Evolutionary conservation across 2,329 filamentous ascomycete species (phyloP).

Genomic region (Stagonosporopsis rhizophila): DNA sequence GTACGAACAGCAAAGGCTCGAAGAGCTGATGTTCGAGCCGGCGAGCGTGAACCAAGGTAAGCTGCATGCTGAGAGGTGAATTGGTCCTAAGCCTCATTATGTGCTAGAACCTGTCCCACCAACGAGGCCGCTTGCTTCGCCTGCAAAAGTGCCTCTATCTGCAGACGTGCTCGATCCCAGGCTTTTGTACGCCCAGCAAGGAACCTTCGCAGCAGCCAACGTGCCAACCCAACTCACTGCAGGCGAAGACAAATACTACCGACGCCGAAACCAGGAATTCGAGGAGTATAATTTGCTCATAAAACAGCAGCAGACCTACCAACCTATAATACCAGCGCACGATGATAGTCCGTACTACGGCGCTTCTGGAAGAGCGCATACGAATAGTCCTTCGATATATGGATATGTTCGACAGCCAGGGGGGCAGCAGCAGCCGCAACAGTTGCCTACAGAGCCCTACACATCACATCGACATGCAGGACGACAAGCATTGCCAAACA

Average conservation of each 20-base stretch:
- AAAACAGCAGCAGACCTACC: neutral
- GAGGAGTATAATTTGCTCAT: neutral
- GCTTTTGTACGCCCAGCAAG: slow-evolving; percentile 19
- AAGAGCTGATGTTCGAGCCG: neutral
- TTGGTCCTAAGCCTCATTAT: neutral
- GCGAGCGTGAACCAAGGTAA: slow-evolving; percentile 1
- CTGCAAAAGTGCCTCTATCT: neutral
- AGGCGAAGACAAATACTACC: slow-evolving; percentile 18
- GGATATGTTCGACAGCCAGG: neutral
- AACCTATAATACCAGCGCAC: neutral
- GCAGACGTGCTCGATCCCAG: slow-evolving; percentile 20
- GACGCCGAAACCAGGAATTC: slow-evolving; percentile 3
- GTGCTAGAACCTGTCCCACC: neutral
- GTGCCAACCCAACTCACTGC: slow-evolving; percentile 4
- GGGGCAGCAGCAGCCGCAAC: neutral
- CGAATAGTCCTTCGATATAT: neutral
- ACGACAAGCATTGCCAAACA: neutral
- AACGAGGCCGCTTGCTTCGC: neutral
- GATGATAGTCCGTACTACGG: neutral
- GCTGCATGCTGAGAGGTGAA: neutral
- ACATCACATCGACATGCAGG: neutral
- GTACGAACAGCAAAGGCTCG: slow-evolving; percentile 7
- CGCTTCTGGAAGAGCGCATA: neutral
- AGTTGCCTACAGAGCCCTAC: neutral
- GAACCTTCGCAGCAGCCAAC: slow-evolving; percentile 7